Percentiles rank a stretch among this genome's conserved stretches.
Conservation (phyloP, 2,329 filamentous ascomycete species). For the Pseudogymnoascus sp. region DNA sequence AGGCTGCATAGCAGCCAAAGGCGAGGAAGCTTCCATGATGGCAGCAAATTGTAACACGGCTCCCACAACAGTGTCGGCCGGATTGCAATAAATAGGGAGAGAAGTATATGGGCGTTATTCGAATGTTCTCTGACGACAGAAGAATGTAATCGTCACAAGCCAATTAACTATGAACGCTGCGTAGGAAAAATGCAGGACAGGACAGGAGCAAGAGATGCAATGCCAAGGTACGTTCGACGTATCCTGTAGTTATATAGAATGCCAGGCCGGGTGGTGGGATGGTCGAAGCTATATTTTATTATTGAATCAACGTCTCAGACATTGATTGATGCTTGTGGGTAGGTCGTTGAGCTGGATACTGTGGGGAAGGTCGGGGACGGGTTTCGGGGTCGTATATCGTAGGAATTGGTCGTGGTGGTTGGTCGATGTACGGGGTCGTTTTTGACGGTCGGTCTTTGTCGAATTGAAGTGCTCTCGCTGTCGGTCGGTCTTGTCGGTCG, state of each 20-base stretch:
- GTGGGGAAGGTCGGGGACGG: conserved; percentile 1
- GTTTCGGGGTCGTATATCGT: conserved; percentile 6
- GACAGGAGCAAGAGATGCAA: conserved; percentile 2
- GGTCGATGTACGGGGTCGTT: not conserved
- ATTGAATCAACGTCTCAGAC: conserved; percentile 8
- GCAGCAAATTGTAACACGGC: conserved; percentile 11
- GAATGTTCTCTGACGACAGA: not conserved
- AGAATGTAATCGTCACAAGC: conserved; percentile 1
- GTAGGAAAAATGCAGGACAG: conserved; percentile 1
- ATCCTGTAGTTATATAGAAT: conserved; percentile 5
- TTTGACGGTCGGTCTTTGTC: not conserved
- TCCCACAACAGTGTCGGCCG: not conserved
- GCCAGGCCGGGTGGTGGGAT: not conserved
- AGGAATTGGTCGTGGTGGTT: not conserved
- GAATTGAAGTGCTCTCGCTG: not conserved
- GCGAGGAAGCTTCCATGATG: conserved; percentile 86
- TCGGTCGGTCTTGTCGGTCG: not conserved
- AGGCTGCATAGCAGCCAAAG: conserved; percentile 87
- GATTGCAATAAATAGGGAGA: not conserved
- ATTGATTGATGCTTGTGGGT: conserved; percentile 4
- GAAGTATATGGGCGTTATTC: conserved; percentile 1
- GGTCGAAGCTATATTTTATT: conserved; percentile 5
- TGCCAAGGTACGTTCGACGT: conserved; percentile 5
- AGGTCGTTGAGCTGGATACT: conserved; percentile 1
- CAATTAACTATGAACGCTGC: not conserved